Base-by-base conservation (phyloP, 2,329 filamentous ascomycete species). In the Thyridium curvatum region DNA sequence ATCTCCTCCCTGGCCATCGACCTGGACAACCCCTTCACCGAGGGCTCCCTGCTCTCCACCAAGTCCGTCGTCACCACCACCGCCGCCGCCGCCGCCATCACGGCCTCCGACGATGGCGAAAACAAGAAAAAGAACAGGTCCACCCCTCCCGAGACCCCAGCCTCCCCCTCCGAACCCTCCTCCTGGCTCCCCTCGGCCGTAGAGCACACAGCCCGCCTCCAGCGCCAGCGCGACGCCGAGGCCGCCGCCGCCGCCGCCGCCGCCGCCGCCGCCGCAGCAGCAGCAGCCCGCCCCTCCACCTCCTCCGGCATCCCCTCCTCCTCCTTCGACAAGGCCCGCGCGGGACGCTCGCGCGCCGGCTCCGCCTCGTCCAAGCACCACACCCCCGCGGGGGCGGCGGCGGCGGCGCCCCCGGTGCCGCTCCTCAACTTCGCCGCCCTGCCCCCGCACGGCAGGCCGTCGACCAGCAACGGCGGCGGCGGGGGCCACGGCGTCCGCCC, bases 371-470 rank as follows among this genome's bases (percentile, higher is more conserved):
- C 37, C 8, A 18, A 34, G 14, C 33, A 17, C 17, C 3, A 4
- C 30, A 2, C 4, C 21, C 6, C 12, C 26, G 2, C 32, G 12
- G 37, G 17, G 2, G 12, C 13, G 14, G 10, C 32, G 15, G 6
- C 38, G 28, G 12, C 17, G 18, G 32, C 41, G 16, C 18, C 37
- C 30, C 3, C 69, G 3, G 79, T 78, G 44, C 83, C 84, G 2
- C 68, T 89, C 6, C 61, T 89, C 21, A 84, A 86, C 51, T 68
- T 88, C 31, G 80, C 79, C 0, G 78, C 79, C 0, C 66, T 69
- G 35, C 84, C 82, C 52, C 68, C 72, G 36, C 80, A 84, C 44
- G 71, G 80, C 7, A 81, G 81, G 14, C 69, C 82, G 55, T 71
- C 72, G 52, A 59, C 65, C 38, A 67, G 65, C 34, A 72, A 74